These are phyloP conservation scores for Ceratocystis lukuohia DNA, from an alignment of 2,329 filamentous ascomycete species.

Conservation along the genomic window DNA sequence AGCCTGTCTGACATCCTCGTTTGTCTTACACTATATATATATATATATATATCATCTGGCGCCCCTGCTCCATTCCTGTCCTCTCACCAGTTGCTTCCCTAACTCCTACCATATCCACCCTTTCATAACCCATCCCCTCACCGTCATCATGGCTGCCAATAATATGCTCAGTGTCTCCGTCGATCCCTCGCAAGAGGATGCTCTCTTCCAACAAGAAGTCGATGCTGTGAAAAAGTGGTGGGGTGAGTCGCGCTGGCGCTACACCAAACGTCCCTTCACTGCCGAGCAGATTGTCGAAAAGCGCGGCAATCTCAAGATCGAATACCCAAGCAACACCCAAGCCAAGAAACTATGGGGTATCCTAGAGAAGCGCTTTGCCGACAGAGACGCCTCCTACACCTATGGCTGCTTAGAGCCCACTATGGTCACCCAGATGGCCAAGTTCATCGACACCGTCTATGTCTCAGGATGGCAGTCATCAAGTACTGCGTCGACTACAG, in stretches of 20 bases:
- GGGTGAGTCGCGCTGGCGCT: constrained; percentile 79
- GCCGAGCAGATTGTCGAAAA: constrained; percentile 96
- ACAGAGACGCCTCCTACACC: constrained; percentile 66
- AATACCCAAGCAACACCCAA: constrained; percentile 80
- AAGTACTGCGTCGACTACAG: constrained; percentile 83
- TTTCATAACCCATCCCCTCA: constrained; percentile 10
- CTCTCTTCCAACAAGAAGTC: constrained; percentile 70
- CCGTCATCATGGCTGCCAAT: constrained; percentile 41
- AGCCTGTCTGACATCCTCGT: background rate
- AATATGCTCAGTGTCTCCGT: constrained; percentile 48
- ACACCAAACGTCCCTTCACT: constrained; percentile 84
- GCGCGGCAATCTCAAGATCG: constrained; percentile 76
- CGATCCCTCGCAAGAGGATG: constrained; percentile 44
- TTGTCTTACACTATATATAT: constrained; percentile 2
- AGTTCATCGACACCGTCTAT: constrained; percentile 96
- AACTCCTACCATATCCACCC: background rate
- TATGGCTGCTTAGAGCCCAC: constrained; percentile 96
- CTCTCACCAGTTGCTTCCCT: background rate
- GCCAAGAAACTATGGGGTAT: constrained; percentile 92
- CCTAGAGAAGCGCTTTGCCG: constrained; percentile 74
- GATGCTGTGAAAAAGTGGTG: constrained; percentile 88
- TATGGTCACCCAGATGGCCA: constrained; percentile 98
- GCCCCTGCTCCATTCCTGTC: background rate
- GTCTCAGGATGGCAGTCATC: constrained; percentile 98
- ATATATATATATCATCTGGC: background rate